Conservation (phyloP, 768 basidiomycete species). For the Suillus clintonianus region DNA sequence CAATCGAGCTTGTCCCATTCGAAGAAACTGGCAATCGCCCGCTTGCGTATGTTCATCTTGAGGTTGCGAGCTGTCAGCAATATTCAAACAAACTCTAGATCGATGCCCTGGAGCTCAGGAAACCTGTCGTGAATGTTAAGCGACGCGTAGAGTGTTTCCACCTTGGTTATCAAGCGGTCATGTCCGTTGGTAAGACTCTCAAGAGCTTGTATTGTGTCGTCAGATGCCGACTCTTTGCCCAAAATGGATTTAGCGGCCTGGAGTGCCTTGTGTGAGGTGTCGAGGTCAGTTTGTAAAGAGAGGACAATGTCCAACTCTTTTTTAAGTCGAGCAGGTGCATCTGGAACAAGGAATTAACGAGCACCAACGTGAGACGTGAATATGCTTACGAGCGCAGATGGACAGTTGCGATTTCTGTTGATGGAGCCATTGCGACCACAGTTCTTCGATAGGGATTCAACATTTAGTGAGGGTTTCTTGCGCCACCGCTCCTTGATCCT, state of each 20-base stretch:
- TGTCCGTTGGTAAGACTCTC: constrained; percentile 21
- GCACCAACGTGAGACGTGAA: constrained; percentile 7
- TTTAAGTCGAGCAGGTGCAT: constrained; percentile 30
- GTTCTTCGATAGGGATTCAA: neutral
- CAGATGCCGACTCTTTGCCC: neutral
- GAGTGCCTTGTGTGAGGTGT: constrained; percentile 25
- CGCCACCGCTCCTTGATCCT: constrained; percentile 4
- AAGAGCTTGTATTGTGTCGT: constrained; percentile 15
- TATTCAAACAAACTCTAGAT: constrained; percentile 30
- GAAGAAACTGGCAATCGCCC: constrained; percentile 36
- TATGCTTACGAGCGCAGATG: constrained; percentile 9
- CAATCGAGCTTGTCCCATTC: constrained; percentile 40
- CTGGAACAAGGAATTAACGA: constrained; percentile 36
- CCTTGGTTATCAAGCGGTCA: constrained; percentile 19
- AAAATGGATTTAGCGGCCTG: constrained; percentile 10
- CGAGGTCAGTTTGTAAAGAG: constrained; percentile 33
- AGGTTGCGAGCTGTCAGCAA: constrained; percentile 38
- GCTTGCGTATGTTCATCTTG: constrained; percentile 40
- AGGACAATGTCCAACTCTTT: too few relatives aligned
- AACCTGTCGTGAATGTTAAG: constrained; percentile 35
- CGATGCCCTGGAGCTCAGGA: constrained; percentile 34
- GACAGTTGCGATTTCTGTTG: constrained; percentile 8
- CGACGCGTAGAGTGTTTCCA: constrained; percentile 35
- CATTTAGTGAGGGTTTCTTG: neutral
- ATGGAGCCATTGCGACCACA: constrained; percentile 4